Evolutionary conservation across 225 moss, liverwort and hornwort species (phyloP).

Genomic region (Pseudisothecium myosuroides): DNA sequence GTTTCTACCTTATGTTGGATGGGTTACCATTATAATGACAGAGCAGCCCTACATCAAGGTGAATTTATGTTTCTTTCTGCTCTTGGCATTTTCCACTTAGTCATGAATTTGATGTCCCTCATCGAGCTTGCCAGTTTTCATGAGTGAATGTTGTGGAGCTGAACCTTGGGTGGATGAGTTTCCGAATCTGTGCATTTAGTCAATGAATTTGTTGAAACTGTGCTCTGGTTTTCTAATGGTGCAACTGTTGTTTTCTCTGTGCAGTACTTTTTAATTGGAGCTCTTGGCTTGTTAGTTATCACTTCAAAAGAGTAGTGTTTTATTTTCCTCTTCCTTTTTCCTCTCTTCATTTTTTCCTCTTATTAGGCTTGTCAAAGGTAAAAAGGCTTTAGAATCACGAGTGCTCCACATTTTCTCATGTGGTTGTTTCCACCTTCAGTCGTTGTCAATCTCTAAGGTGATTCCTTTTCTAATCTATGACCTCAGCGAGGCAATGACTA

Average conservation of each 20-base stretch:
- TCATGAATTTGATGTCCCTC: neutral
- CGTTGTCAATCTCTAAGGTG: neutral
- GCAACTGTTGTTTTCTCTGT: neutral
- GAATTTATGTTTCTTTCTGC: neutral
- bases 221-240: neutral
- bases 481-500: neutral
- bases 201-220: neutral
- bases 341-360: neutral
- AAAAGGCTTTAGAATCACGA: constrained; percentile 3
- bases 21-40: constrained; percentile 99
- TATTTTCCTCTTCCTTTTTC: neutral
- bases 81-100: neutral
- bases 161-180: neutral
- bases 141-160: neutral
- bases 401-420: constrained; percentile 19
- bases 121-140: neutral
- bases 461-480: neutral
- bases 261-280: constrained; percentile 94
- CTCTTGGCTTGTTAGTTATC: constrained; percentile 86
- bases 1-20: constrained; percentile 95
- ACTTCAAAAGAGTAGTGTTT: constrained; percentile 75
- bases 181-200: neutral
- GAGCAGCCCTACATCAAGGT: constrained; percentile 98
- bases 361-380: neutral
- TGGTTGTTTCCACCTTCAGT: constrained; percentile 29